Percentiles rank a stretch among this genome's conserved stretches.
Evolutionary conservation across 352 stramenopile species (phyloP).

Genomic region (Globisporangium solare): DNA sequence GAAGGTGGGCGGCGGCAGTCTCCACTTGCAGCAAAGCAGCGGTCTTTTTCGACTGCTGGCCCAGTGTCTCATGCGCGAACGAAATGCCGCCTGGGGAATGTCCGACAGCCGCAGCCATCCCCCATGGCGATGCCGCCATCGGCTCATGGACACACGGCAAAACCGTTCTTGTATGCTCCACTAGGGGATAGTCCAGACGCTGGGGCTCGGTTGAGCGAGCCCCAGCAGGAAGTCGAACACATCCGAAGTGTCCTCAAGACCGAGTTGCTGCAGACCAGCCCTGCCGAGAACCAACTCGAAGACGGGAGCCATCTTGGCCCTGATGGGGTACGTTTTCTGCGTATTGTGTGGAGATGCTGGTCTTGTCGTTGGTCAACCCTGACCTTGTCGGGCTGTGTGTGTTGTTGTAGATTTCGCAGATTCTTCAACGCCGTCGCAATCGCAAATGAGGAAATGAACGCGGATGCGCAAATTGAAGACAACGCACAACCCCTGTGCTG

Average conservation of each 20-base stretch:
- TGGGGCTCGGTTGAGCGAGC: not conserved
- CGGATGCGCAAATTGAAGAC: slow-evolving; percentile 20
- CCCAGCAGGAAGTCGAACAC: slow-evolving; percentile 34
- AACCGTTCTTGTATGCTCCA: slow-evolving; percentile 2
- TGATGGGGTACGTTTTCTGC: slow-evolving; percentile 34
- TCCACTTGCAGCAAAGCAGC: not conserved
- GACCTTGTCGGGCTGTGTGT: not conserved
- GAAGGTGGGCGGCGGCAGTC: not conserved
- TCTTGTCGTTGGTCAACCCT: not conserved
- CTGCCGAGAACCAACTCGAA: slow-evolving; percentile 43
- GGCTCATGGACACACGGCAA: not conserved
- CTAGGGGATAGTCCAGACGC: not conserved
- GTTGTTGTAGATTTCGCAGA: slow-evolving; percentile 41
- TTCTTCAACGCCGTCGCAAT: slow-evolving; percentile 47
- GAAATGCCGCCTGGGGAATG: not conserved
- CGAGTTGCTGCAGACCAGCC: slow-evolving; percentile 31
- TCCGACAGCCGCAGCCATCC: not conserved
- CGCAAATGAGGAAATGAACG: slow-evolving; percentile 18
- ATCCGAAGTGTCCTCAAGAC: slow-evolving; percentile 56
- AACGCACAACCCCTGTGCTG: no score
- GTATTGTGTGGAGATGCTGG: not conserved
- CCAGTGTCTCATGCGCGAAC: slow-evolving; percentile 1
- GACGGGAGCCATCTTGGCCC: slow-evolving; percentile 34
- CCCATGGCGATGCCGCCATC: not conserved
- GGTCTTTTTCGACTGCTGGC: slow-evolving; percentile 8